Conservation (phyloP, 106 monocot genomes). For the Dactylorhiza incarnata region DNA sequence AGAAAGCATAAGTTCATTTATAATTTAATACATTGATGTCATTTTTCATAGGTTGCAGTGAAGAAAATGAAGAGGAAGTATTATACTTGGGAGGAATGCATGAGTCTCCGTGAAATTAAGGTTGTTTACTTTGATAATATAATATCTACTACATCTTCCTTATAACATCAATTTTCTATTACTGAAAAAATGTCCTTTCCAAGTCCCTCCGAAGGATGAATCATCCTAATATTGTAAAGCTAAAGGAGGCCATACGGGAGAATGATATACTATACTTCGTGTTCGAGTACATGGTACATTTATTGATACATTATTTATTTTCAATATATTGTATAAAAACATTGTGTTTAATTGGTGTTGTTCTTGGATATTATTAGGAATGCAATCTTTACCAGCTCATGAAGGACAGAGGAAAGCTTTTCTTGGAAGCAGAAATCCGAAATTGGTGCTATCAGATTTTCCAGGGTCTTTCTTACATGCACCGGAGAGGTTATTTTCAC, state of each 20-base stretch:
- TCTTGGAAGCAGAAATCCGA: constrained; percentile 66
- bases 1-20: neutral
- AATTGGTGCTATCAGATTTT: constrained; percentile 98
- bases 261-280: constrained; percentile 76
- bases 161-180: neutral
- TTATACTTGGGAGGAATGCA: constrained; percentile 97
- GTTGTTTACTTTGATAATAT: constrained; percentile 24
- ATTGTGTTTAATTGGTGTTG: constrained; percentile 1
- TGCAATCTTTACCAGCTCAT: constrained; percentile 93
- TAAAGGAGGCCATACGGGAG: constrained; percentile 94
- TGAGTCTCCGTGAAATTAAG: constrained; percentile 97
- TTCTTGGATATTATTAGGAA: constrained; percentile 46
- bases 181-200: neutral
- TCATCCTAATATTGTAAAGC: constrained; percentile 97
- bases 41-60: constrained; percentile 70
- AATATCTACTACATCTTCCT: neutral
- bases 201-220: constrained; percentile 87
- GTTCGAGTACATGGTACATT: constrained; percentile 91
- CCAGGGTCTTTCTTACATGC: constrained; percentile 90
- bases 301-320: neutral
- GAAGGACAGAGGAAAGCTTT: constrained; percentile 59
- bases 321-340: neutral
- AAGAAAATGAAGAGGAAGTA: constrained; percentile 99
- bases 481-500: constrained; percentile 86
- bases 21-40: neutral